Percentiles rank a stretch among this genome's conserved stretches.
phyloP scores from a whole-genome alignment of 495 filamentous ascomycete species.

The Penicillium robsamsonii region DNA sequence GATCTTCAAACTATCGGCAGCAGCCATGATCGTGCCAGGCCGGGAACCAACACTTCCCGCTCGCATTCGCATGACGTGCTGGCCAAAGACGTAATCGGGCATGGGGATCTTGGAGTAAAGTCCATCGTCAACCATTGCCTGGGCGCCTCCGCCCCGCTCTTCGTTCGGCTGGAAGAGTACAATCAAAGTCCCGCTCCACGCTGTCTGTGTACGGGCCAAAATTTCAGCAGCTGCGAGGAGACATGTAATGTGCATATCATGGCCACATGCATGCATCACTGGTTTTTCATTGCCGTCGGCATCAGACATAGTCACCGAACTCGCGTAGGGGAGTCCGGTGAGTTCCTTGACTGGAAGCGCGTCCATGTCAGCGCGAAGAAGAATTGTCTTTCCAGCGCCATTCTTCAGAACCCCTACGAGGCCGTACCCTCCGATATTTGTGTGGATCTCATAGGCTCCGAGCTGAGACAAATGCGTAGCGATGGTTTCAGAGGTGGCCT shows the following conservation, averaged over 20 bases:
- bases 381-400: slow-evolving; percentile 47
- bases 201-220: slow-evolving; percentile 26
- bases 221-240: slow-evolving; percentile 50
- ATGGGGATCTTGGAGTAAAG: slow-evolving; percentile 48
- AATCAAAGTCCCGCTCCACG: slow-evolving; percentile 53
- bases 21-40: slow-evolving; percentile 45
- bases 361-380: slow-evolving; percentile 55
- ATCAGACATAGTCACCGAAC: slow-evolving; percentile 41
- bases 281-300: slow-evolving; percentile 44
- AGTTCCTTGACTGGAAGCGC: slow-evolving; percentile 52
- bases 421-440: slow-evolving; percentile 50
- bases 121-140: slow-evolving; percentile 55
- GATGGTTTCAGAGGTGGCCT: slow-evolving; percentile 44
- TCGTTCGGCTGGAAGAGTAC: slow-evolving; percentile 56
- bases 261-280: slow-evolving; percentile 57
- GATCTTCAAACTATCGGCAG: slow-evolving; percentile 50
- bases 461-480: slow-evolving; percentile 33
- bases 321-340: slow-evolving; percentile 51
- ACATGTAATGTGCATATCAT: slow-evolving; percentile 58
- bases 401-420: slow-evolving; percentile 46
- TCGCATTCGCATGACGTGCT: slow-evolving; percentile 51
- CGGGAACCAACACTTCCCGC: slow-evolving; percentile 43
- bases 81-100: slow-evolving; percentile 51
- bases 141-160: slow-evolving; percentile 50
- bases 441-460: slow-evolving; percentile 39